phyloP scores from a whole-genome alignment of 2,329 filamentous ascomycete genomes.

The Cordyceps cateniannulata region DNA sequence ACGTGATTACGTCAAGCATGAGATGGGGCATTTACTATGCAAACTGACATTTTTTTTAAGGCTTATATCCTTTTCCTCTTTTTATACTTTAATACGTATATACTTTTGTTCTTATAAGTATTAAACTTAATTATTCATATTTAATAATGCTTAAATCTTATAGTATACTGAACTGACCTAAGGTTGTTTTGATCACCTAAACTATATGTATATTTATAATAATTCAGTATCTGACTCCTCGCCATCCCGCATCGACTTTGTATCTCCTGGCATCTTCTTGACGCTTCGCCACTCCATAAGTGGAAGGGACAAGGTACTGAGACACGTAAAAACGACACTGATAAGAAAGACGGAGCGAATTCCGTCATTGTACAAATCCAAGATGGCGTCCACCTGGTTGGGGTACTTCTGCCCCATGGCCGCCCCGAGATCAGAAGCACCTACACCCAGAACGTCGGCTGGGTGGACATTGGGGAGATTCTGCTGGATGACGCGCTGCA shows the following conservation, averaged over 20 bases:
- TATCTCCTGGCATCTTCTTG: constrained; percentile 9
- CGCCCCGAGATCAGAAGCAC: not conserved
- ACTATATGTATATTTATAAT: too few relatives aligned
- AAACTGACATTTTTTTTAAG: too few relatives aligned
- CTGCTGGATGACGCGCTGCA: not conserved
- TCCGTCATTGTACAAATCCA: constrained; percentile 48
- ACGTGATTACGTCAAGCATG: too few relatives aligned
- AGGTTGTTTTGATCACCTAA: too few relatives aligned
- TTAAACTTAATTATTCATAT: too few relatives aligned
- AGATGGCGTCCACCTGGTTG: not conserved
- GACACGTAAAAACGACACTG: constrained; percentile 38
- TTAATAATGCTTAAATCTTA: too few relatives aligned
- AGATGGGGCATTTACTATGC: too few relatives aligned
- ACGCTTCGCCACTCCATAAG: constrained; percentile 48
- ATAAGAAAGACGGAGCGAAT: constrained; percentile 50
- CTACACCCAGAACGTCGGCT: not conserved
- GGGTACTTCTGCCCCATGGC: not conserved
- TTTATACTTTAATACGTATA: too few relatives aligned
- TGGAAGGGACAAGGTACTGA: constrained; percentile 43
- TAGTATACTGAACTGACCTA: too few relatives aligned
- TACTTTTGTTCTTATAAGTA: too few relatives aligned
- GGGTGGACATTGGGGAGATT: not conserved
- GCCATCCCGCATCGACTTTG: not conserved
- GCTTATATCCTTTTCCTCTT: too few relatives aligned
- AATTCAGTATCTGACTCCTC: too few relatives aligned